Conservation (phyloP, 768 basidiomycete species). For the Trametes gibbosa region DNA sequence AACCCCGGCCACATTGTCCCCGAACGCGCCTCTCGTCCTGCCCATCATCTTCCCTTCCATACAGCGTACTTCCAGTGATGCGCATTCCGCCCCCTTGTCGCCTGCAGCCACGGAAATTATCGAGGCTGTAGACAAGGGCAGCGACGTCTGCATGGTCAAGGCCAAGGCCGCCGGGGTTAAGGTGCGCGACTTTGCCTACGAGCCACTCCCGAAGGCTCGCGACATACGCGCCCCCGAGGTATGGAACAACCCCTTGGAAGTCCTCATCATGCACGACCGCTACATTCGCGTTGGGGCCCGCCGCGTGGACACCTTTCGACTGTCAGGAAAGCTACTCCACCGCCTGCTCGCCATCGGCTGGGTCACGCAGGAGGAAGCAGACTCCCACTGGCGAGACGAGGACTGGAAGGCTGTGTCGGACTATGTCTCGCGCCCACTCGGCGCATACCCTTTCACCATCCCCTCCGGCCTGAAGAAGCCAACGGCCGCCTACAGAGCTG, state of each 20-base stretch:
- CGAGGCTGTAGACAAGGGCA: conserved; percentile 6
- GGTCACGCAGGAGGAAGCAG: conserved; percentile 28
- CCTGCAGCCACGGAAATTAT: conserved; percentile 30
- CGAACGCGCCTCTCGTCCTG: background rate
- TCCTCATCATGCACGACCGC: conserved; percentile 28
- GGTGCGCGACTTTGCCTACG: conserved; percentile 33
- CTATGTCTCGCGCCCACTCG: conserved; percentile 24
- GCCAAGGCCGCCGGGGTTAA: conserved; percentile 29
- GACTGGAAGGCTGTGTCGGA: conserved; percentile 21
- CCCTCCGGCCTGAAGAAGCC: conserved; percentile 16
- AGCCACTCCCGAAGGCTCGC: conserved; percentile 10
- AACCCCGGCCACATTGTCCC: background rate
- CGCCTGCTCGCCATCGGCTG: conserved; percentile 28
- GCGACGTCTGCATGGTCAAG: conserved; percentile 19
- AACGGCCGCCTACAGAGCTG: conserved; percentile 23
- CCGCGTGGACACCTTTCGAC: conserved; percentile 2
- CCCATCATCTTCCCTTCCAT: conserved; percentile 14
- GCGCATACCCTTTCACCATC: conserved; percentile 26
- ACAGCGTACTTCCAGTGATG: background rate
- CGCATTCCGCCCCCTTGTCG: conserved; percentile 19
- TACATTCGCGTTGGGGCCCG: conserved; percentile 25
- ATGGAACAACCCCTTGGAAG: conserved; percentile 23
- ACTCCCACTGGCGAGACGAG: conserved; percentile 19
- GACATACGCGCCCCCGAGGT: conserved; percentile 24
- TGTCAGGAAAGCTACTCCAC: conserved; percentile 24